phyloP scores from a whole-genome alignment of 2,329 filamentous ascomycete genomes.

The Penicillium sp. region DNA sequence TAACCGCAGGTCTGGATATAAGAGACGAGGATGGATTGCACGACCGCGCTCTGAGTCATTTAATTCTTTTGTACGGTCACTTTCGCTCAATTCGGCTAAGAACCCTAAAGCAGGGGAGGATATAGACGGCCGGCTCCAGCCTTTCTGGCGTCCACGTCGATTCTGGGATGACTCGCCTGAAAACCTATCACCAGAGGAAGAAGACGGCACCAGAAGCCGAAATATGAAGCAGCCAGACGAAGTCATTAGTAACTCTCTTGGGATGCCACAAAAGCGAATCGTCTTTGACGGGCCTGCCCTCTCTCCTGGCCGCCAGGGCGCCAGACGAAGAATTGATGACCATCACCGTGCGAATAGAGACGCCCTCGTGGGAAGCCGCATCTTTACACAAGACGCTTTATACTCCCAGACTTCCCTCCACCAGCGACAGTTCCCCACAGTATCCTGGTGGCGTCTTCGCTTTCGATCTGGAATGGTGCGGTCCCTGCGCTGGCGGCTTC shows the following conservation, averaged over 20 bases:
- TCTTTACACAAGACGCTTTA: constrained; percentile 31
- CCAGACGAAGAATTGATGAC: constrained; percentile 31
- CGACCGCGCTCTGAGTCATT: constrained; percentile 49
- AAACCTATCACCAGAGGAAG: constrained; percentile 33
- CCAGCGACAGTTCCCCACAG: constrained; percentile 32
- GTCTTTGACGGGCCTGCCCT: constrained; percentile 47
- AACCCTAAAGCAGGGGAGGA: constrained; percentile 50
- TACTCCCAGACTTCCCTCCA: constrained; percentile 39
- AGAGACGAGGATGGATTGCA: constrained; percentile 43
- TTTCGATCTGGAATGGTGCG: constrained; percentile 58
- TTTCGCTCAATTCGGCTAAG: constrained; percentile 47
- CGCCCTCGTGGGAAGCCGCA: constrained; percentile 36
- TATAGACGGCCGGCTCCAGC: constrained; percentile 58
- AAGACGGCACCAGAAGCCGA: background rate
- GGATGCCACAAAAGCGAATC: constrained; percentile 56
- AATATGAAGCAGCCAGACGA: constrained; percentile 38
- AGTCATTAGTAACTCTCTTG: constrained; percentile 61
- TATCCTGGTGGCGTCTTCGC: constrained; percentile 52
- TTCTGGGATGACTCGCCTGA: constrained; percentile 64
- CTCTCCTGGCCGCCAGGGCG: constrained; percentile 38
- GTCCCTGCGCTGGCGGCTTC: constrained; percentile 54
- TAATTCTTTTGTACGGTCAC: constrained; percentile 41
- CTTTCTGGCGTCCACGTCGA: constrained; percentile 67
- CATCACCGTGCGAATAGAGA: constrained; percentile 36
- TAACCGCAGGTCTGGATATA: constrained; percentile 40